Base-by-base conservation (phyloP, 768 basidiomycete species). In the Kwoniella mangroviensis region DNA sequence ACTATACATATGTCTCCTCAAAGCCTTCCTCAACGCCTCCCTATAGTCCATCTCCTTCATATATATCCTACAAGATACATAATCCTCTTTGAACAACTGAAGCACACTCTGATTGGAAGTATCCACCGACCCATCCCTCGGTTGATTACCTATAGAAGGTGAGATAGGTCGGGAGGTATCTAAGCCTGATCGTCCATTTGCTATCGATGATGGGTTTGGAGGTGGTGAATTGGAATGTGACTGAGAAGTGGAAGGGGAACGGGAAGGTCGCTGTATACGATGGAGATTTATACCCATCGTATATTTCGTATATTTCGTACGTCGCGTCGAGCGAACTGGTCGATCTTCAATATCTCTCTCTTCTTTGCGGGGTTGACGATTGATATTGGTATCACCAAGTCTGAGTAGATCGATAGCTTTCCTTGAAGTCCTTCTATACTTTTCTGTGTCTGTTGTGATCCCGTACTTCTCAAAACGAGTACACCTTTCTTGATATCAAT, bases 1-100 rank as follows among this genome's bases (percentile, higher is more conserved):
- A 78, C 77, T 78, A 60, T 70, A 78, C 65, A 78, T 63, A 54
- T 70, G 71, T 45, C 71, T 57, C 49, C 71, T 49, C 55, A 75
- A n/a, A 26, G 67, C 56, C 24, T 69, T 67, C 34, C 69, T 69
- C 53, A 70, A 19, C 1, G 73, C 69, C 15, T 59, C 21, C 28
- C 55, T 68, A 49, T 70, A 78, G 42, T 78, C 73, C 66, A 75
- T 45, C 43, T 72, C 73, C 65, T 64, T 70, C 58, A 76, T 24
- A 42, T 71, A 76, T 40, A 60, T 17, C 51, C 70, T 69, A 7
- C 61, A 55, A 21, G 59, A 43, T 5, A 68, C 67, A 43, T 71
- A 77, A 55, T 77, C 76, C 63, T 77, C 70, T 45, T 57, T 64
- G 53, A 76, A 64, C 51, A 79, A 59, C 42, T 69, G 65, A 34